These are phyloP conservation scores for Paecilomyces niveus DNA, from an alignment of 2,329 filamentous ascomycete species.

Conservation along the genomic window DNA sequence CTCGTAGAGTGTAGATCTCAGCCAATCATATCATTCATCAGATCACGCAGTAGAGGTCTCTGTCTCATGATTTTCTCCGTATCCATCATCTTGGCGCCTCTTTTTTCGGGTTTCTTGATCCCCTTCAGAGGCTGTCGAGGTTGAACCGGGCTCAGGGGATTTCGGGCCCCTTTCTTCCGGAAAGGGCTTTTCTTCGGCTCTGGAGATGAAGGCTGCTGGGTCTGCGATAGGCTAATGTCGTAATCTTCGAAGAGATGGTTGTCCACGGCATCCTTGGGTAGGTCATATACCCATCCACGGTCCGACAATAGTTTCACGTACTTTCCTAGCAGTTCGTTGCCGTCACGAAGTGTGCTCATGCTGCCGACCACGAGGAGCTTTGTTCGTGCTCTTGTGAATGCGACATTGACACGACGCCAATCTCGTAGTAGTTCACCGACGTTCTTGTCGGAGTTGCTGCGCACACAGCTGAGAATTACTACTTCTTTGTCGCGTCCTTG, in stretches of 20 bases:
- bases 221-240: slow-evolving; percentile 12
- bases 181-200: slow-evolving; percentile 27
- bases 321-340: slow-evolving; percentile 66
- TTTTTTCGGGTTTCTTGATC: slow-evolving; percentile 50
- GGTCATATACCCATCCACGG: slow-evolving; percentile 70
- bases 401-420: slow-evolving; percentile 90
- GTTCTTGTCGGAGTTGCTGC: slow-evolving; percentile 71
- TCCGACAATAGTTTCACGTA: slow-evolving; percentile 73
- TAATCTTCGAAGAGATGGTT: slow-evolving; percentile 59
- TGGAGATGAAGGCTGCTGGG: slow-evolving; percentile 14
- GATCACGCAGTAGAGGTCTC: slow-evolving; percentile 64
- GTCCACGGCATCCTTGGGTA: slow-evolving; percentile 58
- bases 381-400: slow-evolving; percentile 84
- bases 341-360: slow-evolving; percentile 60
- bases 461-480: slow-evolving; percentile 77
- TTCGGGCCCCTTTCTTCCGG: slow-evolving; percentile 14
- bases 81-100: slow-evolving; percentile 49
- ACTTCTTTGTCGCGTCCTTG: slow-evolving; percentile 95
- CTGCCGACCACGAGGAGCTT: slow-evolving; percentile 88
- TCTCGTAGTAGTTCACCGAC: slow-evolving; percentile 92
- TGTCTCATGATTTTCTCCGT: slow-evolving; percentile 54
- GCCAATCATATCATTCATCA: slow-evolving; percentile 59
- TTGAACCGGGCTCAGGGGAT: slow-evolving; percentile 25
- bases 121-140: slow-evolving; percentile 21
- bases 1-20: slow-evolving; percentile 8